Percentiles rank a stretch among this genome's conserved stretches.
Evolutionary conservation across 2,329 filamentous ascomycete genomes (phyloP).

Genomic region (Phoma herbarum): DNA sequence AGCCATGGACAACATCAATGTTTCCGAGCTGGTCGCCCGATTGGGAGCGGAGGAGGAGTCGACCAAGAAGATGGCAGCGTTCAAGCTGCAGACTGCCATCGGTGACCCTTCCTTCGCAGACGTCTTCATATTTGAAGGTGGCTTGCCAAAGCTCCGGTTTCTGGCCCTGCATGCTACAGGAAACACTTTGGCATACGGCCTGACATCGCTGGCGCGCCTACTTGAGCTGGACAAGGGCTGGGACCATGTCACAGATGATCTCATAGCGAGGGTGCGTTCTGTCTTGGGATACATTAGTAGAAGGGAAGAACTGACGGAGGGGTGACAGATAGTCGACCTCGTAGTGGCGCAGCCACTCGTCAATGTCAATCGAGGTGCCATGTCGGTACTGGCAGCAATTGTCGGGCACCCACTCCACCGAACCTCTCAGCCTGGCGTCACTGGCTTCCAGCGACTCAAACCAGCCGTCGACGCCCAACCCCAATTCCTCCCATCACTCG

Average conservation of each 20-base stretch:
- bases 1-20: conserved; percentile 63
- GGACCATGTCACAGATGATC: conserved; percentile 82
- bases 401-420: conserved; percentile 80
- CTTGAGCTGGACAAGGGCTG: conserved; percentile 98
- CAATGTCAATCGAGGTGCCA: conserved; percentile 94
- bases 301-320: conserved; percentile 17
- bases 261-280: conserved; percentile 69
- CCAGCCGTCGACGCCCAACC: conserved; percentile 91
- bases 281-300: neutral
- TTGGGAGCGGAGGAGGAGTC: conserved; percentile 78
- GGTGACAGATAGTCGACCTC: conserved; percentile 77
- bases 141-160: conserved; percentile 80
- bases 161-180: conserved; percentile 86
- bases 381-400: conserved; percentile 94
- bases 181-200: conserved; percentile 93
- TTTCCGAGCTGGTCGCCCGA: conserved; percentile 66
- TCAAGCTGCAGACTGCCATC: conserved; percentile 95
- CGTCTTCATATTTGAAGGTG: conserved; percentile 90
- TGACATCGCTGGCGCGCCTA: conserved; percentile 86
- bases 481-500: conserved; percentile 92
- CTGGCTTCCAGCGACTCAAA: conserved; percentile 90
- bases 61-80: conserved; percentile 96
- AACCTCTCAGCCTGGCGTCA: conserved; percentile 67
- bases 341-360: conserved; percentile 95
- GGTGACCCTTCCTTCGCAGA: conserved; percentile 97